A percentile compares a stretch with the other conserved stretches of the same genome.
phyloP scores from a whole-genome alignment of 169 alveolate species.

The Plasmodium sp. region DNA sequence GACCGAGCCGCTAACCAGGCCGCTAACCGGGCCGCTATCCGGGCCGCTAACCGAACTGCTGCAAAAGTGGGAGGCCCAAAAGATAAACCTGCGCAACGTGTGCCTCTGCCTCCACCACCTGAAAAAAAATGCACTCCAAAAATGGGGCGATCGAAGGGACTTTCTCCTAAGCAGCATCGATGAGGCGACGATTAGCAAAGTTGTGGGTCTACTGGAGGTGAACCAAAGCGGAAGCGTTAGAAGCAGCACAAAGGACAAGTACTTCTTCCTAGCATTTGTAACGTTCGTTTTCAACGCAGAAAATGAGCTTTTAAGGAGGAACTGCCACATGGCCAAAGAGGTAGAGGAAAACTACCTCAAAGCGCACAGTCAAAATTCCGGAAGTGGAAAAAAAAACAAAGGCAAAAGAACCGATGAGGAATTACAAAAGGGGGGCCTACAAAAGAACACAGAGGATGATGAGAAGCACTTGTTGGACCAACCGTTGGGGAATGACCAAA shows the following conservation, averaged over 20 bases:
- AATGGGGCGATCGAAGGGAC: neutral
- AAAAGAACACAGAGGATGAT: neutral
- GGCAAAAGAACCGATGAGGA: neutral
- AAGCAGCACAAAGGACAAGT: neutral
- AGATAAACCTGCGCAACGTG: slow-evolving; percentile 8
- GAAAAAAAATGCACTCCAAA: neutral
- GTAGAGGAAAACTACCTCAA: neutral
- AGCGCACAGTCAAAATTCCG: neutral
- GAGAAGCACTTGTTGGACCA: neutral
- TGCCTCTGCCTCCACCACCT: slow-evolving; percentile 19
- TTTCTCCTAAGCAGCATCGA: slow-evolving; percentile 14
- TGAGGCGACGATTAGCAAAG: neutral
- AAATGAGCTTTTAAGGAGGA: neutral
- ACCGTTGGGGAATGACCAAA: neutral
- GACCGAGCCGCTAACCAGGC: neutral
- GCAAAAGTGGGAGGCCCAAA: slow-evolving; percentile 37
- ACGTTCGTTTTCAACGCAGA: slow-evolving; percentile 49
- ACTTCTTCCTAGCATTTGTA: slow-evolving; percentile 11
- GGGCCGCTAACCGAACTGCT: slow-evolving; percentile 14
- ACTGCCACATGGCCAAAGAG: neutral
- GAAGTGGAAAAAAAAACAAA: neutral
- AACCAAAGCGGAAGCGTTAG: neutral
- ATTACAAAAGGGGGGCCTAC: neutral
- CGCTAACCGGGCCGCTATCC: neutral
- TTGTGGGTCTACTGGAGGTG: neutral